phyloP scores from a whole-genome alignment of 2,329 filamentous ascomycete species.

The Aspergillus jensenii region DNA sequence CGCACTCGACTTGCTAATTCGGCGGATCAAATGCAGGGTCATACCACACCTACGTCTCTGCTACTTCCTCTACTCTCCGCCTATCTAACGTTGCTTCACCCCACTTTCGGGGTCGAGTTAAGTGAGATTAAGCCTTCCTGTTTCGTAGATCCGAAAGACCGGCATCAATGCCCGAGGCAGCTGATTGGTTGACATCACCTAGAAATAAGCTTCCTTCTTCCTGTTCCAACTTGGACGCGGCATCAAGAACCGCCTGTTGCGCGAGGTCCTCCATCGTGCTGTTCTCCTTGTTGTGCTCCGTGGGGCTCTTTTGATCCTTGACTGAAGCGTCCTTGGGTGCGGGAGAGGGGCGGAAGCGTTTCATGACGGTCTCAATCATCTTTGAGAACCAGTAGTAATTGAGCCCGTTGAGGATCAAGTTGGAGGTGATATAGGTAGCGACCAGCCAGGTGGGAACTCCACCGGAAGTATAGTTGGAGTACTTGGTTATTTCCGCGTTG shows the following conservation, averaged over 20 bases:
- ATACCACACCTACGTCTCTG: neutral
- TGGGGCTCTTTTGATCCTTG: constrained; percentile 19
- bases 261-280: constrained; percentile 24
- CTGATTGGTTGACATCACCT: constrained; percentile 23
- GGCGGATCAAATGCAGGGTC: neutral
- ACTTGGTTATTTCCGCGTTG: constrained; percentile 51
- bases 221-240: constrained; percentile 28
- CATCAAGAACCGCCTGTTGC: constrained; percentile 37
- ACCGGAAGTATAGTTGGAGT: constrained; percentile 39
- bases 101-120: neutral
- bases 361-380: constrained; percentile 66
- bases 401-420: constrained; percentile 60
- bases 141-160: constrained; percentile 82
- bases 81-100: neutral
- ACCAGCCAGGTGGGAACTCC: constrained; percentile 60
- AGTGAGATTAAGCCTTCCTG: constrained; percentile 21
- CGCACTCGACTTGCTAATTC: too few species aligned
- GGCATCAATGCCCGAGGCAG: constrained; percentile 52
- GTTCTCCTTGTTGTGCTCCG: constrained; percentile 12
- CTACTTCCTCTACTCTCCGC: neutral
- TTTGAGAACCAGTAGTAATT: constrained; percentile 68
- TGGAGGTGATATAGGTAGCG: constrained; percentile 57
- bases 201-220: constrained; percentile 30
- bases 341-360: constrained; percentile 53
- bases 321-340: constrained; percentile 15